Evolutionary conservation across 1,139 yeast species (phyloP), one percentile per base, ranked within the genome.

Genomic region (Yamadazyma diospyri): DNA sequence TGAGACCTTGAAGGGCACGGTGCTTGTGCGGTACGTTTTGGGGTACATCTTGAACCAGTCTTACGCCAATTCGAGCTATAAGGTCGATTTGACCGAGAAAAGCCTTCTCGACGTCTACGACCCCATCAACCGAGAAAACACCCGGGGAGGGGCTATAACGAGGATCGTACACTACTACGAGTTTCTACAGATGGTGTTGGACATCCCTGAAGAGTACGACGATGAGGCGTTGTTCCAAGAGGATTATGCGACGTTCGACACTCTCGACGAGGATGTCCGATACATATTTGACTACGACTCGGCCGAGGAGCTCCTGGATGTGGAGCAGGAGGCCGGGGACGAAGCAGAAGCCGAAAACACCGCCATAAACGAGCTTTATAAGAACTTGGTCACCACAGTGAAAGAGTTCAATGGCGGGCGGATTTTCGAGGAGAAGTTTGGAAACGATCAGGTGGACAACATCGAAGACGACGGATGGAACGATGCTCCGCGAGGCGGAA

Each of bases 381-480:
- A 27, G 11, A 18, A 4, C 10, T 4, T 19, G 8, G 7, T 9
- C 16, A 11, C 9, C 10, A 4, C 9, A 3, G 8, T 16, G 3
- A 29, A 22, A 14, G 8, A 29, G 17, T 29, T 29, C 13, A 15
- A 5, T 11, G 9, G 9, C 7, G 33, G 33, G 8, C 17, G 23
- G 7, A 9, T 9, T 20, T 30, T 25, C 25, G 29, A 30, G 19
- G 33, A 30, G 17, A 21, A 10, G 27, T 19, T 8, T 17, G 55
- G 47, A 17, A 48, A 47, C 4, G 50, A 71, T 7, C 8, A 9
- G 8, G 20, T 7, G 6, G 20, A 18, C 20, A 77, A 73, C 31
- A 72, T 75, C 50, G 84, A 78, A 47, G 73, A 75, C 28, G 73
- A 75, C 28, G 88, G 80, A 50, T 79, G 87, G 85, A 60, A 84